Evolutionary conservation across 192 early-diverging fungal genomes (phyloP).

Genomic region (Rhizophagus prolifer): DNA sequence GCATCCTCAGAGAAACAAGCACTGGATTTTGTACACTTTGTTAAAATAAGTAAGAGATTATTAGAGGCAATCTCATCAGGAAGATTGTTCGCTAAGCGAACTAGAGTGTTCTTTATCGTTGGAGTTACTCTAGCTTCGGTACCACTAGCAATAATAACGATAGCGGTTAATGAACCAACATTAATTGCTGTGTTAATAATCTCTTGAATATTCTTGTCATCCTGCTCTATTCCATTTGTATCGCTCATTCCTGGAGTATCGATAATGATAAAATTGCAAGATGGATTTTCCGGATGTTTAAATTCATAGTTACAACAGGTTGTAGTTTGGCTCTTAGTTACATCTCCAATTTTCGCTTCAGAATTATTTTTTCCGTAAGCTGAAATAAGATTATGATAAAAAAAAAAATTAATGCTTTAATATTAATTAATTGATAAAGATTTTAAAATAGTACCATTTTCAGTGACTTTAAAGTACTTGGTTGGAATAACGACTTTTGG

Average conservation of each 20-base stretch:
- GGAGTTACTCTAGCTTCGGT: constrained; percentile 16
- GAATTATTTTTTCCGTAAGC: not conserved
- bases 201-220: constrained; percentile 16
- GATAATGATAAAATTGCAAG: constrained; percentile 6
- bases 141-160: constrained; percentile 7
- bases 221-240: constrained; percentile 6
- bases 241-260: constrained; percentile 17
- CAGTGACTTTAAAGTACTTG: constrained; percentile 8
- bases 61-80: not conserved
- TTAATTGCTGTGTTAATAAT: not conserved
- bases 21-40: constrained; percentile 8
- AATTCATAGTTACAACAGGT: not conserved
- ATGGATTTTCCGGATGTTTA: not conserved
- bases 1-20: not conserved
- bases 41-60: constrained; percentile 17
- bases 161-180: constrained; percentile 17
- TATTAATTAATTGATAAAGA: not conserved
- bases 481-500: constrained; percentile 9
- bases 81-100: constrained; percentile 10
- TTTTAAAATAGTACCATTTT: constrained; percentile 4
- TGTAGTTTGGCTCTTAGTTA: constrained; percentile 9
- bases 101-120: not conserved
- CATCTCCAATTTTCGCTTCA: not conserved
- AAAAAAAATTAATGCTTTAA: not conserved
- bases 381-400: not conserved